Conservation (phyloP, 2,329 filamentous ascomycete genomes). For the Talaromyces sp. region DNA sequence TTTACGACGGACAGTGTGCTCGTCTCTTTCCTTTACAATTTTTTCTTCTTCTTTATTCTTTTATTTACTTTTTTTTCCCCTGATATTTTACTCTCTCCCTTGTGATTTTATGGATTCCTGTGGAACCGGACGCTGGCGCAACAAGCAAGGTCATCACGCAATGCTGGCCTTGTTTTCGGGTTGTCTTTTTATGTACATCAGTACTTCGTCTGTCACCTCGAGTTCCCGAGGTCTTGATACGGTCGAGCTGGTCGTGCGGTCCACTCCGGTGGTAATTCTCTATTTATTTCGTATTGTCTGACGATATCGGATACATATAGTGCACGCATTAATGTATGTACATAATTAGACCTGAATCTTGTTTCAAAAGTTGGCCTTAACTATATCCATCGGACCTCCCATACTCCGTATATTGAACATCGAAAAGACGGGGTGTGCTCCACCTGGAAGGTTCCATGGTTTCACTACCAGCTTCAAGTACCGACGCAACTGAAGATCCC, state of each 20-base stretch:
- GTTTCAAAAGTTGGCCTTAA: slow-evolving; percentile 18
- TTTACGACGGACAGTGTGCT: slow-evolving; percentile 26
- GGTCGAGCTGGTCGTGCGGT: slow-evolving; percentile 4
- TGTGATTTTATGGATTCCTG: slow-evolving; percentile 12
- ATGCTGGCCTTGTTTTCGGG: slow-evolving; percentile 16
- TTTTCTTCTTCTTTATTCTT: slow-evolving; percentile 5
- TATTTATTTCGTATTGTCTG: slow-evolving; percentile 5
- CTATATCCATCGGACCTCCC: no score
- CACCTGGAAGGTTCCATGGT: background rate
- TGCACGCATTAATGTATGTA: slow-evolving; percentile 36
- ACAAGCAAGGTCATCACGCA: slow-evolving; percentile 15
- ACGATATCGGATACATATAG: slow-evolving; percentile 23
- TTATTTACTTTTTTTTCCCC: slow-evolving; percentile 3
- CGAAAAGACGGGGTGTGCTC: background rate
- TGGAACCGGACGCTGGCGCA: slow-evolving; percentile 26
- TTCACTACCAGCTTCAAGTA: background rate
- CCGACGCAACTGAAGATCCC: background rate
- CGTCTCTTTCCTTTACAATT: slow-evolving; percentile 23
- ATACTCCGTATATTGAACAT: no score
- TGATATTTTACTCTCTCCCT: slow-evolving; percentile 6
- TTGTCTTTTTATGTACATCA: slow-evolving; percentile 25
- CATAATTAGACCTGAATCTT: slow-evolving; percentile 30
- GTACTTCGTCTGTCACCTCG: slow-evolving; percentile 3
- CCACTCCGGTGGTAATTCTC: slow-evolving; percentile 4
- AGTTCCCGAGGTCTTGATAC: slow-evolving; percentile 1